Evolutionary conservation across 2,329 filamentous ascomycete species (phyloP).

Genomic region (Aspergillus latus): DNA sequence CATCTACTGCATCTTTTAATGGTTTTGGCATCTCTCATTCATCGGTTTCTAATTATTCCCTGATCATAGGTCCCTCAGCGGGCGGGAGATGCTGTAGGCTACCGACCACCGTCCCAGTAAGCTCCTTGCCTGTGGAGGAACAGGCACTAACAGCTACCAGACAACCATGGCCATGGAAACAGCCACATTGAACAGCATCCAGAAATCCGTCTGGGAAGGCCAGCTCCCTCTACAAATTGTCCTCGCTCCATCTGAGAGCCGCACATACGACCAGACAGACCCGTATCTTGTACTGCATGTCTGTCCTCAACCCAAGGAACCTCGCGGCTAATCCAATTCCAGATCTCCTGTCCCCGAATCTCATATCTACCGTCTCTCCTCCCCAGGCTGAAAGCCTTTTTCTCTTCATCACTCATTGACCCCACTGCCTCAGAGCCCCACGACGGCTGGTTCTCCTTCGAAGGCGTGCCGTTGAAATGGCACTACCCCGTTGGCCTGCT

Average conservation of each 20-base stretch:
- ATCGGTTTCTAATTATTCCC: not conserved
- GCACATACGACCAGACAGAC: conserved; percentile 60
- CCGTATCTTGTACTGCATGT: conserved; percentile 55
- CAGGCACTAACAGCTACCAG: conserved; percentile 4
- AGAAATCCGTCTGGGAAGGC: conserved; percentile 58
- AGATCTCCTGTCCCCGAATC: conserved; percentile 64
- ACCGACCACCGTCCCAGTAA: not conserved
- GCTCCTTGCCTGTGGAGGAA: not conserved
- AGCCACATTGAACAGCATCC: conserved; percentile 33
- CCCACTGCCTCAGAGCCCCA: conserved; percentile 51
- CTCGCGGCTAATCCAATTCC: conserved; percentile 1
- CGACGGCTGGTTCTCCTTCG: conserved; percentile 65
- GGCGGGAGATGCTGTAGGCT: not conserved
- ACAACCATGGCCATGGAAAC: conserved; percentile 12
- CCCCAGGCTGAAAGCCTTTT: conserved; percentile 63
- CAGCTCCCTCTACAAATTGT: conserved; percentile 61
- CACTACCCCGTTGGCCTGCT: conserved; percentile 69
- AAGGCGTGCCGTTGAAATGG: conserved; percentile 69
- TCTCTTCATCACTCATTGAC: conserved; percentile 58
- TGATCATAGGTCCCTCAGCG: not conserved
- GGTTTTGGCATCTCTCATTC: not conserved
- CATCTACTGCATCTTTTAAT: no score
- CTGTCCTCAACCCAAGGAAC: not conserved
- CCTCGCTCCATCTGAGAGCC: conserved; percentile 59
- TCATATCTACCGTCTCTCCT: conserved; percentile 69